A percentile compares a stretch with the other conserved stretches of the same genome.
phyloP scores from a whole-genome alignment of 176 grass and related monocot genomes.

The Phoenix dactylifera region DNA sequence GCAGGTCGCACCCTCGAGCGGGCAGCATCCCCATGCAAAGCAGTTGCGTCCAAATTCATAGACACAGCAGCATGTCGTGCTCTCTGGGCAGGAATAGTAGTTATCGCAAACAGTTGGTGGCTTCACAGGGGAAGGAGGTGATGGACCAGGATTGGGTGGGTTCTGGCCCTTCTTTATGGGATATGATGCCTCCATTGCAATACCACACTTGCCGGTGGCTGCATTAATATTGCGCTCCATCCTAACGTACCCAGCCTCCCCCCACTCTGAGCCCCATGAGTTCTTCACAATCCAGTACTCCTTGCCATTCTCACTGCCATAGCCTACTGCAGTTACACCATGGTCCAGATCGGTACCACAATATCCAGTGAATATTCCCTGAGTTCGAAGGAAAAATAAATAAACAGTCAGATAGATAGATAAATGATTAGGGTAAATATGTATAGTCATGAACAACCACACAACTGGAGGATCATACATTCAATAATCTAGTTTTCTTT shows the following conservation, averaged over 20 bases:
- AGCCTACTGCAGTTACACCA: slow-evolving; percentile 37
- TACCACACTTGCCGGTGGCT: slow-evolving; percentile 29
- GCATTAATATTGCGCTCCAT: slow-evolving; percentile 25
- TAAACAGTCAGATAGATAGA: too few relatives aligned
- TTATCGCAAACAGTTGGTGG: slow-evolving; percentile 27
- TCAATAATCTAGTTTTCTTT: too few relatives aligned
- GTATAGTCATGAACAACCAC: too few relatives aligned
- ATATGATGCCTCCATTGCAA: slow-evolving; percentile 37
- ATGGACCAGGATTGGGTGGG: slow-evolving; percentile 22
- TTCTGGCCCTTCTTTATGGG: slow-evolving; percentile 29
- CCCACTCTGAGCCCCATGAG: slow-evolving; percentile 44
- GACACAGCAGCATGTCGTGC: slow-evolving; percentile 44
- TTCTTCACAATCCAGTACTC: slow-evolving; percentile 72
- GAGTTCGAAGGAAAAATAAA: background rate
- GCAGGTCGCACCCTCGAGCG: slow-evolving; percentile 28
- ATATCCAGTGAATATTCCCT: slow-evolving; percentile 26
- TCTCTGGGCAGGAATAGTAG: slow-evolving; percentile 23
- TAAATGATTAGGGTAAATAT: too few relatives aligned
- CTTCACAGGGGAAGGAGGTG: slow-evolving; percentile 28
- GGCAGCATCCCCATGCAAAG: slow-evolving; percentile 41
- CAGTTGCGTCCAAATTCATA: slow-evolving; percentile 20
- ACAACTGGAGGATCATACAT: too few relatives aligned
- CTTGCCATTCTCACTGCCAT: slow-evolving; percentile 17
- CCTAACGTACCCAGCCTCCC: slow-evolving; percentile 41
- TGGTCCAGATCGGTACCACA: slow-evolving; percentile 36